A percentile compares a stretch with the other conserved stretches of the same genome.
These are phyloP conservation scores for Mycena latifolia DNA, from an alignment of 768 basidiomycete species.

Conservation along the genomic window DNA sequence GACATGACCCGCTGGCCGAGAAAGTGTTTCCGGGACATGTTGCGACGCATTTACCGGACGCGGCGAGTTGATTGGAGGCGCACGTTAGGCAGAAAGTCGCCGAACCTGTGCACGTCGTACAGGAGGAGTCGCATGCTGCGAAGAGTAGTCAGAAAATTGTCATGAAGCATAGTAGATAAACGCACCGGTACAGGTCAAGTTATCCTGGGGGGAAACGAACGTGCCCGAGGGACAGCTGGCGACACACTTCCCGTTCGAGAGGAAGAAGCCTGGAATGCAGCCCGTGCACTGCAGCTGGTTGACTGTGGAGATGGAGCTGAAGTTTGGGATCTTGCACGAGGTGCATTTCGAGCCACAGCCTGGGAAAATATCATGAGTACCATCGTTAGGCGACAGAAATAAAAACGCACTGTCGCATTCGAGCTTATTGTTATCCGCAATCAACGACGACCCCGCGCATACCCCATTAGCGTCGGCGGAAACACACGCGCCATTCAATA, in stretches of 20 bases:
- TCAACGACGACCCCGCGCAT: constrained; percentile 73
- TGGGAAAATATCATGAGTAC: constrained; percentile 43
- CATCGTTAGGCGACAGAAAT: background rate
- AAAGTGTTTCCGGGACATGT: constrained; percentile 81
- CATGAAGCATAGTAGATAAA: constrained; percentile 18
- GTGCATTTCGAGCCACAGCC: constrained; percentile 85
- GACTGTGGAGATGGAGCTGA: constrained; percentile 73
- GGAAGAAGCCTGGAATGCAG: constrained; percentile 83
- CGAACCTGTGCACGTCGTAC: constrained; percentile 75
- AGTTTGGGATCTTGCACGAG: constrained; percentile 78
- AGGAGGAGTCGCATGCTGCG: constrained; percentile 78
- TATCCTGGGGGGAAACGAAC: constrained; percentile 79
- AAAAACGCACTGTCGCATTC: constrained; percentile 79
- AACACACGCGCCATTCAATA: constrained; percentile 77
- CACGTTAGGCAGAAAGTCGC: constrained; percentile 83
- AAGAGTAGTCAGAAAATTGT: background rate
- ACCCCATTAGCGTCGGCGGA: constrained; percentile 73
- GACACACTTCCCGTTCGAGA: constrained; percentile 79
- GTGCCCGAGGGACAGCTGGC: constrained; percentile 78
- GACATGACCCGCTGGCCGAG: constrained; percentile 72
- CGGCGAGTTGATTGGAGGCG: constrained; percentile 72
- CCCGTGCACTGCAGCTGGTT: constrained; percentile 78
- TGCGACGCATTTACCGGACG: constrained; percentile 77
- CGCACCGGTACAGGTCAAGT: constrained; percentile 74
- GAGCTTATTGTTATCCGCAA: constrained; percentile 83